Evolutionary conservation across 441 rosid species (phyloP), one percentile per base, ranked within the genome.

Genomic region (Codiaeum variegatum): DNA sequence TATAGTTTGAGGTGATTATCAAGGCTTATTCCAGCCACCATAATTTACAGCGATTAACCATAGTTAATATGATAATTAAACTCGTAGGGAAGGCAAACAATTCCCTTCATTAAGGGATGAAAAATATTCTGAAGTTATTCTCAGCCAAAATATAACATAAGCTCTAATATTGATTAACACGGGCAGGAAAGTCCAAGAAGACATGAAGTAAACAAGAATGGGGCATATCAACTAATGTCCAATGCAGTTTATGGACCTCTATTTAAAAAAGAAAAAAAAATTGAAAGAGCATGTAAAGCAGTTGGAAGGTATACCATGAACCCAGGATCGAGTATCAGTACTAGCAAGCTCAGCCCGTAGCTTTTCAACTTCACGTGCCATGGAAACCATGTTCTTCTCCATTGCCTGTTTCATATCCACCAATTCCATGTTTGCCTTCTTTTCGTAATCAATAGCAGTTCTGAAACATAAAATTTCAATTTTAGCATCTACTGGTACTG

Each of bases 311-410:
- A 71, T 87, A 96, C 97, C 93, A 76, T 86, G 81, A 76, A 78
- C 85, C 97, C 93, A 88, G 26, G 91, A 77, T 77, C 96, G 90
- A 77, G 83, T 77, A 83, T 88, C 92, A 74, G 82, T 74, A 73
- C 79, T 83, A 28, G 91, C 76, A 67, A 88, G 89, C 77, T 91
- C 98, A 62, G 97, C 98, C 21, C 94, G 88, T 66, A 93, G 86
- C 84, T 89, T 93, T 80, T 96, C 99, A 76, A 96, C 96, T 82
- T 96, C 99, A 21, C 97, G 97, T 18, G 99, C 98, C 99, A 96
- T 90, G 66, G 97, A 89, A 78, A 93, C 88, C 92, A 93, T 72
- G 79, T 84, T 90, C 86, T 89, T 96, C 85, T 96, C 99, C 97
- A 93, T 93, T 72, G 84, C 85, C 77, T 90, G 97, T 78, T 98